Base-by-base conservation (phyloP, 768 basidiomycete species). In the Mrakia frigida region DNA sequence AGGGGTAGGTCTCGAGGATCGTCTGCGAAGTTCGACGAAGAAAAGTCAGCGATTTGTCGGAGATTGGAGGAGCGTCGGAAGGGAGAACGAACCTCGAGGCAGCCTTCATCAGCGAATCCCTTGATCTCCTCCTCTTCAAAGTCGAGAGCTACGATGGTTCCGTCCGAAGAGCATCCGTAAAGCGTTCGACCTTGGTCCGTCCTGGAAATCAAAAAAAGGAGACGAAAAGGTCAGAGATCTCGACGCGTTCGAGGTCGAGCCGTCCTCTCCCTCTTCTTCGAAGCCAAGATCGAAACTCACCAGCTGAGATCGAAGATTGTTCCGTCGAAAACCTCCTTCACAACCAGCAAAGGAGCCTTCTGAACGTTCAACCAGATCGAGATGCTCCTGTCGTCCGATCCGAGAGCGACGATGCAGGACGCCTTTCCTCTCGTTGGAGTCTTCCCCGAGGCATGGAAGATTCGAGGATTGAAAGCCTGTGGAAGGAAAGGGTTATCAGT, bases 331-430 rank as follows among this genome's bases (percentile, higher is more conserved):
- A 95, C 91, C 78, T 98, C 94, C 81, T 92, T 91, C 0, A 94
- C 90, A 2, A 98, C 96, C 67, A 97, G 92, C 25, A 98, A 85
- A 0, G 97, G 97, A 50, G 92, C 88, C 3, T 92, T 92, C 0
- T 90, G 89, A 79, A 94, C 94, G 5, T 96, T 98, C 82, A 95
- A 90, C 97, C 97, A 99, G 11, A 99, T 89, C 4, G 94, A 97
- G 39, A 99, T 89, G 9, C 92, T 93, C 77, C 74, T 88, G 82
- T 97, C 94, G 80, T 96, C 94, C 0, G 94, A 93, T 46, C 95
- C 94, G 21, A 99, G 87, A 1, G 97, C 97, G 13, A 84, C 73
- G 80, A 84, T 82, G 50, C 79, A 81, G 6, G 82, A 81, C 21
- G 82, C 80, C 18, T 75, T 81, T 10, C 70, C 76, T 74, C 81